Conservation (phyloP, 2,329 filamentous ascomycete genomes). For the Verticillium albo-atrum region DNA sequence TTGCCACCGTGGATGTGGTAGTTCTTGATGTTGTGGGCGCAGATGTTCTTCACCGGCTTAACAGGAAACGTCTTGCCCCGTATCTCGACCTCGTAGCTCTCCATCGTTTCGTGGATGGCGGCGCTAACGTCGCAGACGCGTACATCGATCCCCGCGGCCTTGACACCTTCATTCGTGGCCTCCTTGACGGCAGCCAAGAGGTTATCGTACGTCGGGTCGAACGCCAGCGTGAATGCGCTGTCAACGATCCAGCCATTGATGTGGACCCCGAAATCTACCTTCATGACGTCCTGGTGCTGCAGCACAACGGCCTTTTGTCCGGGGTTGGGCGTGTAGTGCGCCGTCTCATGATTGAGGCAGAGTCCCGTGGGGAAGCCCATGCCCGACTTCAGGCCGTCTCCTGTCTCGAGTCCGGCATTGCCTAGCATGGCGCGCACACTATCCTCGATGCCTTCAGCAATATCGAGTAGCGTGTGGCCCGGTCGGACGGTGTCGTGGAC, state of each 20-base stretch:
- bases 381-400: slow-evolving; percentile 72
- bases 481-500: slow-evolving; percentile 78
- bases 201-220: slow-evolving; percentile 71
- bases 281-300: slow-evolving; percentile 71
- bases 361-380: slow-evolving; percentile 86
- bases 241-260: slow-evolving; percentile 78
- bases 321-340: slow-evolving; percentile 83
- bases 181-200: slow-evolving; percentile 71
- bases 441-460: slow-evolving; percentile 81
- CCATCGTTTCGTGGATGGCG: slow-evolving; percentile 85
- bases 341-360: slow-evolving; percentile 79
- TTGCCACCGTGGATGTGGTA: slow-evolving; percentile 92
- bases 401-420: slow-evolving; percentile 71
- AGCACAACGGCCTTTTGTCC: slow-evolving; percentile 72
- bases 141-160: slow-evolving; percentile 76
- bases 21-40: slow-evolving; percentile 83
- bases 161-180: slow-evolving; percentile 57
- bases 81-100: slow-evolving; percentile 85
- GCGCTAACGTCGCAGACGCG: slow-evolving; percentile 50
- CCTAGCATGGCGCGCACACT: slow-evolving; percentile 73
- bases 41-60: slow-evolving; percentile 82
- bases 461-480: slow-evolving; percentile 74
- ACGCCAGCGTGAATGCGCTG: slow-evolving; percentile 75
- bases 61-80: slow-evolving; percentile 73
- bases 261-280: slow-evolving; percentile 79